Conservation (phyloP, 768 basidiomycete genomes). For the Rhizopogon vinicolor region DNA sequence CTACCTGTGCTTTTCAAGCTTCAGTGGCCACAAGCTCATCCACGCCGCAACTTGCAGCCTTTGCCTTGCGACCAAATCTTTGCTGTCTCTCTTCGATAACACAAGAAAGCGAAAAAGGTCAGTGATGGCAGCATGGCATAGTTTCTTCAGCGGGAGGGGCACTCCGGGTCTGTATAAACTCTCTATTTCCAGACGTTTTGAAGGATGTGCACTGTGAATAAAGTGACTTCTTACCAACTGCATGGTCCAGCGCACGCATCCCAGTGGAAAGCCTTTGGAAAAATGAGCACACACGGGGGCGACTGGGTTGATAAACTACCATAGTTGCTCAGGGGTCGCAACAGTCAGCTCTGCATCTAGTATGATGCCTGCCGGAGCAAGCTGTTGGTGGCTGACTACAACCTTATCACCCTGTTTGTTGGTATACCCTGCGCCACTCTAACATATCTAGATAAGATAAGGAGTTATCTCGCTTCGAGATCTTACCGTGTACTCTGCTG, state of each 20-base stretch:
- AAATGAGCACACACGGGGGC: slow-evolving; percentile 2
- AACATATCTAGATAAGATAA: not conserved
- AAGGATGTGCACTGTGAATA: not conserved
- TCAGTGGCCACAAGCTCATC: slow-evolving; percentile 76
- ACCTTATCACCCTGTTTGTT: slow-evolving; percentile 67
- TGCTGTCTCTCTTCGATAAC: slow-evolving; percentile 53
- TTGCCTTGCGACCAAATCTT: slow-evolving; percentile 55
- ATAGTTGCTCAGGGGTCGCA: slow-evolving; percentile 68
- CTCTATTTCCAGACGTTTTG: slow-evolving; percentile 26
- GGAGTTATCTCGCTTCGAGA: not conserved
- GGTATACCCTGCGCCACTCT: slow-evolving; percentile 69
- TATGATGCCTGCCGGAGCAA: slow-evolving; percentile 70
- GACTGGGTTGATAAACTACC: slow-evolving; percentile 37
- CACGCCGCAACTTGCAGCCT: slow-evolving; percentile 70
- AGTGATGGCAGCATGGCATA: slow-evolving; percentile 61
- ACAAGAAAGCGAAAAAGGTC: slow-evolving; percentile 77
- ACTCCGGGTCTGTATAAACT: slow-evolving; percentile 55
- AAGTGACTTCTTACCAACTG: slow-evolving; percentile 47
- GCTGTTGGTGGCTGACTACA: slow-evolving; percentile 43
- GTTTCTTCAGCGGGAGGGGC: slow-evolving; percentile 53
- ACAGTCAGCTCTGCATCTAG: slow-evolving; percentile 74
- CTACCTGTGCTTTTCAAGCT: slow-evolving; percentile 51
- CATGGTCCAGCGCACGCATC: slow-evolving; percentile 74
- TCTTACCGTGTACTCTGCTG: slow-evolving; percentile 67
- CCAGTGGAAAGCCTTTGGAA: slow-evolving; percentile 68